These are phyloP conservation scores for Fusarium siculi DNA, from an alignment of 2,329 filamentous ascomycete species.

Conservation along the genomic window DNA sequence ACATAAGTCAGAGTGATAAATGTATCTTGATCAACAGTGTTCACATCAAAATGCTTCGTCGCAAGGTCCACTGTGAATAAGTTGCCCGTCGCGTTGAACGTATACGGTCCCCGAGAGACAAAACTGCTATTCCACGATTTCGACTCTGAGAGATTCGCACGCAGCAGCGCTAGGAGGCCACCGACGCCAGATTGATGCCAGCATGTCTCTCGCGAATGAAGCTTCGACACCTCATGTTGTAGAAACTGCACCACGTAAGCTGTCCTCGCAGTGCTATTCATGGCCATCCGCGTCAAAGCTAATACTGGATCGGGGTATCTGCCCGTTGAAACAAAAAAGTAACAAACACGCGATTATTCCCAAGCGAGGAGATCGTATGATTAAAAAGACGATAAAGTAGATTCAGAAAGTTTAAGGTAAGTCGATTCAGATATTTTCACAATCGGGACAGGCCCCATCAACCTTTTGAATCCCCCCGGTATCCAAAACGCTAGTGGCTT, in stretches of 20 bases:
- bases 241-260: slow-evolving; percentile 6
- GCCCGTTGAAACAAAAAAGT: not conserved
- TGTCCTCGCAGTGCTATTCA: not conserved
- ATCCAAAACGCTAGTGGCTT: not conserved
- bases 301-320: not conserved
- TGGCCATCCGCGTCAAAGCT: not conserved
- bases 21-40: slow-evolving; percentile 5
- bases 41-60: not conserved
- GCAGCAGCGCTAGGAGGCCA: not conserved
- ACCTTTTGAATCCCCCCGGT: not conserved
- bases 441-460: not conserved
- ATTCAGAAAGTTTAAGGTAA: not conserved
- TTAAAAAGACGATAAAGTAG: not conserved
- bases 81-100: not conserved
- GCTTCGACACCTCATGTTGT: not conserved
- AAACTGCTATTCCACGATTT: not conserved
- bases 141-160: not conserved
- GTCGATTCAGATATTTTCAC: not conserved
- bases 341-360: not conserved
- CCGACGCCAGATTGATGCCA: slow-evolving; percentile 12
- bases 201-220: slow-evolving; percentile 1
- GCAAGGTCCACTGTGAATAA: not conserved
- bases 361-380: not conserved
- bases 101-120: not conserved
- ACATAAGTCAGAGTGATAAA: slow-evolving; percentile 1